Conservation (phyloP, 345 rosid genomes). For the Odontarrhena argentea region DNA sequence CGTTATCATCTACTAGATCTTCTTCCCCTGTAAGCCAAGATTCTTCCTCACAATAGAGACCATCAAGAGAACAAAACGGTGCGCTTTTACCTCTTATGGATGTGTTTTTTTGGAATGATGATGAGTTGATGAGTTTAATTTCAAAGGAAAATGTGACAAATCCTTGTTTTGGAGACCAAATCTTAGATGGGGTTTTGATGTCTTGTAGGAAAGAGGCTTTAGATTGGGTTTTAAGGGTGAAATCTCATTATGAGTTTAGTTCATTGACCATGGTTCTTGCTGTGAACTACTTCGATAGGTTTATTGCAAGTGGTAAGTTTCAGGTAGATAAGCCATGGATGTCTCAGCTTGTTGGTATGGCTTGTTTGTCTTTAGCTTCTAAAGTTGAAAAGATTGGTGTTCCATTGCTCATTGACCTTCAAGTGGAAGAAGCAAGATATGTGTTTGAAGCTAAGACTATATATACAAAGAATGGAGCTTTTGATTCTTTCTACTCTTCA, state of each 20-base stretch:
- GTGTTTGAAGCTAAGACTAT: constrained; percentile 82
- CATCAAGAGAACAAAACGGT: no score
- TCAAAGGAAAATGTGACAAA: constrained; percentile 63
- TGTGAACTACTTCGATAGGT: constrained; percentile 32
- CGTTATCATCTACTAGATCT: no score
- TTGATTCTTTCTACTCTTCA: constrained; percentile 72
- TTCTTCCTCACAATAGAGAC: no score
- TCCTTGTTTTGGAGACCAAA: constrained; percentile 33
- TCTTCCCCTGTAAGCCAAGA: no score
- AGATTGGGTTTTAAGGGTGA: constrained; percentile 70
- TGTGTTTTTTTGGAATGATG: constrained; percentile 61
- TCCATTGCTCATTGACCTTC: constrained; percentile 76
- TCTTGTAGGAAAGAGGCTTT: constrained; percentile 63
- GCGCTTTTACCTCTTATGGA: constrained; percentile 49
- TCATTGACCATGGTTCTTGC: constrained; percentile 73
- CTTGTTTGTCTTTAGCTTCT: constrained; percentile 88
- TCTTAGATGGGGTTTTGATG: constrained; percentile 47
- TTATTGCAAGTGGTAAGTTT: constrained; percentile 54
- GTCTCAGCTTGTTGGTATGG: constrained; percentile 83
- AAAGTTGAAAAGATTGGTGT: constrained; percentile 89
- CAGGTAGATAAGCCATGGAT: constrained; percentile 86
- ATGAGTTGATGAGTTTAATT: constrained; percentile 54
- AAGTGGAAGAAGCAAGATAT: constrained; percentile 73
- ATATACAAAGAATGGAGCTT: constrained; percentile 81
- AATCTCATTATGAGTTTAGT: constrained; percentile 63